Percentiles rank a stretch among this genome's conserved stretches.
Conservation (phyloP, 2,329 filamentous ascomycete species). For the Davidsoniella virescens region DNA sequence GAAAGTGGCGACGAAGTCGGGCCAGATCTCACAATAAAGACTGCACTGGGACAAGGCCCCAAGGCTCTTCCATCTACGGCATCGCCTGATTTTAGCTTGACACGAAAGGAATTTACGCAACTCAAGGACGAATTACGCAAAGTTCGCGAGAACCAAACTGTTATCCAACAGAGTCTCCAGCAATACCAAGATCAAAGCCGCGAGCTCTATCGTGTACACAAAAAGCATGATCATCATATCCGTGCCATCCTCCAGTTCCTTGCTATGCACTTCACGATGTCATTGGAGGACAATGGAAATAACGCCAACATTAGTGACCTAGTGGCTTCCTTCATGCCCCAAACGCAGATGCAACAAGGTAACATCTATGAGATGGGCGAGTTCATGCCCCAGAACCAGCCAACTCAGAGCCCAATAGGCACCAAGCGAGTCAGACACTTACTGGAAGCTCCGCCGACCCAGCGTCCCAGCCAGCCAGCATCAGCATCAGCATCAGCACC, state of each 20-base stretch:
- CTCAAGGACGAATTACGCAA: conserved; percentile 68
- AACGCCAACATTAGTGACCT: conserved; percentile 69
- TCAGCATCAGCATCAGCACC: too few relatives aligned
- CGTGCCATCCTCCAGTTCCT: conserved; percentile 97
- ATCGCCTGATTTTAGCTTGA: conserved; percentile 19
- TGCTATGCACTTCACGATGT: conserved; percentile 90
- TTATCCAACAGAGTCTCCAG: conserved; percentile 65
- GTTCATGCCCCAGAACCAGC: conserved; percentile 29
- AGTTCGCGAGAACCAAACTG: conserved; percentile 70
- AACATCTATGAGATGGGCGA: conserved; percentile 47
- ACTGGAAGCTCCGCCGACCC: conserved; percentile 29
- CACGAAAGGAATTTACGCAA: conserved; percentile 57
- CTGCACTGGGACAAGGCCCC: not conserved
- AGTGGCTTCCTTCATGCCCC: conserved; percentile 59
- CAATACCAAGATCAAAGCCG: conserved; percentile 13
- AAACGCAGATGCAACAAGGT: conserved; percentile 31
- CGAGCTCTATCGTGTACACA: conserved; percentile 22
- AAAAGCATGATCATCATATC: conserved; percentile 95
- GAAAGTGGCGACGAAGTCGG: conserved; percentile 45
- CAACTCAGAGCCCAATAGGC: conserved; percentile 25
- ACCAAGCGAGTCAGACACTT: conserved; percentile 37
- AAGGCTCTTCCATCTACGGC: conserved; percentile 8
- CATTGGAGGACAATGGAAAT: conserved; percentile 57
- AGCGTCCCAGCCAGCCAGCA: conserved; percentile 13
- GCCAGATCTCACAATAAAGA: conserved; percentile 19